Percentiles rank a stretch among this genome's conserved stretches.
Evolutionary conservation across 192 early-diverging fungal species (phyloP).

Genomic region (Martensiomyces pterosporus): DNA sequence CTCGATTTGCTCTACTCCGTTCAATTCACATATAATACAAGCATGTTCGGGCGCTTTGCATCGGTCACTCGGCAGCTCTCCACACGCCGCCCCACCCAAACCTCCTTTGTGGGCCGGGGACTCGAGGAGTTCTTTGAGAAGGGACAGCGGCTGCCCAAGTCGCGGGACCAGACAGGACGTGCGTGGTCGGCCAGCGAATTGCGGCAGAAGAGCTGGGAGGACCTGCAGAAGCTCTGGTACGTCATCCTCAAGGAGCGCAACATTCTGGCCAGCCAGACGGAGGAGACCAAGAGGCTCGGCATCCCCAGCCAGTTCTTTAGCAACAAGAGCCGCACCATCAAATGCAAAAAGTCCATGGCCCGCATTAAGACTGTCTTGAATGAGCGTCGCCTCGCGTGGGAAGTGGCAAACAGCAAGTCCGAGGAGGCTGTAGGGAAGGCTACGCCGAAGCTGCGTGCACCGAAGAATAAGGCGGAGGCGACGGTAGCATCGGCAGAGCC

Average conservation of each 20-base stretch:
- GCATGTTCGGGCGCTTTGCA: slow-evolving; percentile 32
- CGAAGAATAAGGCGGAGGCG: not conserved
- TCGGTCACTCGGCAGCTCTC: slow-evolving; percentile 29
- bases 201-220: slow-evolving; percentile 91
- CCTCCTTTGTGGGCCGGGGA: slow-evolving; percentile 51
- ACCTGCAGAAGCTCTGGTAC: slow-evolving; percentile 95
- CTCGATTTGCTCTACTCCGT: no score
- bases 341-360: slow-evolving; percentile 82
- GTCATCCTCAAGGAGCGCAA: slow-evolving; percentile 83
- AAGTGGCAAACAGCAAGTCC: slow-evolving; percentile 42
- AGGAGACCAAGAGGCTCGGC: slow-evolving; percentile 60
- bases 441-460: not conserved
- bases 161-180: slow-evolving; percentile 59
- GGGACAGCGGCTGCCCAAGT: slow-evolving; percentile 49
- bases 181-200: slow-evolving; percentile 88
- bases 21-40: no score
- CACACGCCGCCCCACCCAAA: slow-evolving; percentile 41
- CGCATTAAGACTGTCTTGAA: slow-evolving; percentile 75
- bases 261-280: slow-evolving; percentile 66
- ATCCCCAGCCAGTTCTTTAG: slow-evolving; percentile 53
- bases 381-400: slow-evolving; percentile 67
- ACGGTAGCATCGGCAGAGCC: no score
- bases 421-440: not conserved
- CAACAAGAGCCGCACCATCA: slow-evolving; percentile 62
- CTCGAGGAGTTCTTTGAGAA: slow-evolving; percentile 65